A percentile compares a stretch with the other conserved stretches of the same genome.
These are phyloP conservation scores for Parietaria judaica DNA, from an alignment of 306 rosid genomes.

Conservation along the genomic window DNA sequence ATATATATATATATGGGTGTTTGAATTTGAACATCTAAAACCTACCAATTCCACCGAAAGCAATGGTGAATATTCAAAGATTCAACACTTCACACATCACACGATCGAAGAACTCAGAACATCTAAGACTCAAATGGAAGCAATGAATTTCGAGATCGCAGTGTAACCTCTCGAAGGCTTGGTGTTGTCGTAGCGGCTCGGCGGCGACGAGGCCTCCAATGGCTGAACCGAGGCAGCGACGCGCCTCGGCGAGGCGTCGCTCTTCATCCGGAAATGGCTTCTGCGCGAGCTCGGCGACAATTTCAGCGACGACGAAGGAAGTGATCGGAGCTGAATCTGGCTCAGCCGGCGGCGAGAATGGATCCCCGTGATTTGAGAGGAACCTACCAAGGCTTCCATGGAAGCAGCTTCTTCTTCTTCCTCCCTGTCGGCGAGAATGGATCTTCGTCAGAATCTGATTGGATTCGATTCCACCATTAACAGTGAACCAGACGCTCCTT, in stretches of 20 bases:
- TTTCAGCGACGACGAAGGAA: constrained; percentile 10
- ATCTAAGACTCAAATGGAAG: too few species aligned
- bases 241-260: not conserved
- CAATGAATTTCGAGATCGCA: not conserved
- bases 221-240: constrained; percentile 25
- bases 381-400: constrained; percentile 24
- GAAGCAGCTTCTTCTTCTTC: not conserved
- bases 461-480: too few species aligned
- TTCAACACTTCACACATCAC: too few species aligned
- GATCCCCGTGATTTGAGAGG: constrained; percentile 3
- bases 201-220: constrained; percentile 17
- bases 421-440: too few species aligned
- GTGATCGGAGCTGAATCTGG: not conserved
- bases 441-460: too few species aligned
- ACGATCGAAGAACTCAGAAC: not conserved
- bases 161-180: constrained; percentile 24
- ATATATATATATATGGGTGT: too few species aligned
- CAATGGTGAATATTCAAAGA: too few species aligned
- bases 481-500: too few species aligned
- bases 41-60: too few species aligned
- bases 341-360: constrained; percentile 7
- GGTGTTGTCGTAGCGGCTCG: constrained; percentile 19
- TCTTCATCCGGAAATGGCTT: constrained; percentile 15
- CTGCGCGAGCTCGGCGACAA: not conserved
- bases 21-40: too few species aligned